phyloP scores from a whole-genome alignment of 31 red algal genomes.

The Bonnemaisonia californica region DNA sequence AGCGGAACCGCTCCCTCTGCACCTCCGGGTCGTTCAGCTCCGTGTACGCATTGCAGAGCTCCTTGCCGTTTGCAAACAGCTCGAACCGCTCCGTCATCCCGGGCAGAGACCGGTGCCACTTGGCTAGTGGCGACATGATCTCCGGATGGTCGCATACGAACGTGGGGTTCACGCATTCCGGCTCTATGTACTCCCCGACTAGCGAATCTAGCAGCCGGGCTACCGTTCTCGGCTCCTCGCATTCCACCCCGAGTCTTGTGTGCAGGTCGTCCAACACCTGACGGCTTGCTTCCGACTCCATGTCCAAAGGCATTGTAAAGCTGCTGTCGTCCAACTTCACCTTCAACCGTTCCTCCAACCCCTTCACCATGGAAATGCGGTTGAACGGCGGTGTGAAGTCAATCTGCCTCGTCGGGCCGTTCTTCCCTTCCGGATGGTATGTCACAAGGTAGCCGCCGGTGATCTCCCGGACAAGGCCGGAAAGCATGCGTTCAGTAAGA shows the following conservation, averaged over 20 bases:
- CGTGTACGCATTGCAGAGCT: constrained; percentile 95
- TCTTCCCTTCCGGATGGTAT: constrained; percentile 86
- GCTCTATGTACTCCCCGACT: constrained; percentile 87
- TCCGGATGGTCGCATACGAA: constrained; percentile 98
- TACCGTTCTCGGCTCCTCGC: constrained; percentile 80
- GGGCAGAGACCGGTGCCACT: constrained; percentile 76
- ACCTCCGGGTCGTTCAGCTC: constrained; percentile 97
- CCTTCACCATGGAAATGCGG: constrained; percentile 86
- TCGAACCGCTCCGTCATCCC: constrained; percentile 95
- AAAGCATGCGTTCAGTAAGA: constrained; percentile 88
- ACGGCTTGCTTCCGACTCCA: constrained; percentile 60
- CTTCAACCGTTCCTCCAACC: constrained; percentile 66
- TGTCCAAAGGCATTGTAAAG: constrained; percentile 60
- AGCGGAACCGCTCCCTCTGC: constrained; percentile 93
- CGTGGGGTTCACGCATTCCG: constrained; percentile 90
- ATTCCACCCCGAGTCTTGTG: constrained; percentile 63
- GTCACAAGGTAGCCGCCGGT: constrained; percentile 68
- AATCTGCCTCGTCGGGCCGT: constrained; percentile 60
- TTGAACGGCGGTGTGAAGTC: constrained; percentile 95
- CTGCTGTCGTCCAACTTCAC: constrained; percentile 20
- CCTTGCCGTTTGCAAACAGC: constrained; percentile 92
- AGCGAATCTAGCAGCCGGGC: constrained; percentile 91
- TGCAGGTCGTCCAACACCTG: constrained; percentile 64
- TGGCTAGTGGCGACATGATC: constrained; percentile 96
- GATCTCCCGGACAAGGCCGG: constrained; percentile 69